Evolutionary conservation across 2,329 filamentous ascomycete species (phyloP).

Genomic region (Talaromyces sp.): DNA sequence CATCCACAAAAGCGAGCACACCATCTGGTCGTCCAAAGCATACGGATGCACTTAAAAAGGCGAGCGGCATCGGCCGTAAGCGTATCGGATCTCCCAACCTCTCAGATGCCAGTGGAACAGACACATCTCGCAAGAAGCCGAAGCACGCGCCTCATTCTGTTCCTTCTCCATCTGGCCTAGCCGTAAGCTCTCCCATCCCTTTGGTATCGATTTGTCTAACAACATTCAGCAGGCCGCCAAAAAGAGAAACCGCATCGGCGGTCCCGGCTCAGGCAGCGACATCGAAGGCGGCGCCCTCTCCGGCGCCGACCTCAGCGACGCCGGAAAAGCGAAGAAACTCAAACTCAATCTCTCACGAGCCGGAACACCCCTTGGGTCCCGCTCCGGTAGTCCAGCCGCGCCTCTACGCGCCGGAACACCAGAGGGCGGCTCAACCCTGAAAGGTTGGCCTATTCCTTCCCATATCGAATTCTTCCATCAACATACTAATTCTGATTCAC

Average conservation of each 20-base stretch:
- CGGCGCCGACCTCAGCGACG: slow-evolving; percentile 46
- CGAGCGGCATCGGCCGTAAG: slow-evolving; percentile 62
- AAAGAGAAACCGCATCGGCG: slow-evolving; percentile 43
- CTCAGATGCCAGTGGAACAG: slow-evolving; percentile 88
- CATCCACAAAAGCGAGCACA: slow-evolving; percentile 67
- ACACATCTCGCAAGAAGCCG: slow-evolving; percentile 77
- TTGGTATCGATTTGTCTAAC: not conserved
- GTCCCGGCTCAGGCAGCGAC: slow-evolving; percentile 53
- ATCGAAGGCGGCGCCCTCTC: slow-evolving; percentile 52
- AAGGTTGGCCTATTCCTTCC: slow-evolving; percentile 19
- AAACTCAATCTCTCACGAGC: slow-evolving; percentile 44
- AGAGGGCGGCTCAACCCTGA: slow-evolving; percentile 26
- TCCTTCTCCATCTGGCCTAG: slow-evolving; percentile 60
- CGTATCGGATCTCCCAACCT: slow-evolving; percentile 80
- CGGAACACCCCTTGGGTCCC: slow-evolving; percentile 48
- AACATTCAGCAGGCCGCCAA: slow-evolving; percentile 48
- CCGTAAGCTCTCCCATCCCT: slow-evolving; percentile 26
- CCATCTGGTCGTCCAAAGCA: slow-evolving; percentile 58
- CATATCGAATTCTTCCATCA: no score
- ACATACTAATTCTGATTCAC: not conserved
- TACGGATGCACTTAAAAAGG: slow-evolving; percentile 50
- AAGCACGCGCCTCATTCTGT: slow-evolving; percentile 59
- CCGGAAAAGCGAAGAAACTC: slow-evolving; percentile 47
- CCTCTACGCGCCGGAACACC: slow-evolving; percentile 41
- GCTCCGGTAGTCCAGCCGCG: slow-evolving; percentile 45